Evolutionary conservation across 441 rosid genomes (phyloP), one percentile per base, ranked within the genome.

Genomic region (Pelargonium fulgidum): DNA sequence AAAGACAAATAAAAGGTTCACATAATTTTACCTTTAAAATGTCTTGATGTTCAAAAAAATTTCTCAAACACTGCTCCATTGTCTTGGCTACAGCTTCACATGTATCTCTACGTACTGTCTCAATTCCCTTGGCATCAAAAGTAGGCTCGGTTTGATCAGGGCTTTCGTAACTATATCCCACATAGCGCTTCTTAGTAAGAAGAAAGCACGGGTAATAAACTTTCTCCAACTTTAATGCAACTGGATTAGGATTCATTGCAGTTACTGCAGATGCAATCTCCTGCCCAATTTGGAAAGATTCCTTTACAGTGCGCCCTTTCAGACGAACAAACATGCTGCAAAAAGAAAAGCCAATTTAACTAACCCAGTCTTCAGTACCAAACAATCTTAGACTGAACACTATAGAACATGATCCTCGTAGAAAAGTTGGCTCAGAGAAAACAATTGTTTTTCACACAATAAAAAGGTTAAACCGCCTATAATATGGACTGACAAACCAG

Each of bases 81-180:
- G 86, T 83, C 80, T 92, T 94, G 70, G 97, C 73, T 59, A 94
- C 99, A 66, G 90, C 99, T 62, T 67, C 80, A 72, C 99, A 94
- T 19, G 96, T 86, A 82, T 94, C 98, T 79, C 99, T 83, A 24
- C 99, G 90, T 74, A 94, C 98, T 72, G 99, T 90, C 83, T 94
- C 99, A 39, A 92, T 92, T 63, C 99, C 99, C 81, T 92, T 94
- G 71, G 99, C 99, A 82, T 94, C 99, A 83, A 89, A 92, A 14
- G 74, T 59, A 70, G 98, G 99, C 75, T 86, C 81, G 10, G 48
- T 71, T 84, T 92, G 96, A 78, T 89, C 85, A 7, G 86, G 81
- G 75, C 77, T 87, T 82, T 90, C 99, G 64, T 87, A 94, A 78
- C 97, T 94, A 81, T 92, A 92, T 64, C 99, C 99, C 48, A 91